Conservation (phyloP, 495 filamentous ascomycete genomes). For the Penicillium pulvis region DNA sequence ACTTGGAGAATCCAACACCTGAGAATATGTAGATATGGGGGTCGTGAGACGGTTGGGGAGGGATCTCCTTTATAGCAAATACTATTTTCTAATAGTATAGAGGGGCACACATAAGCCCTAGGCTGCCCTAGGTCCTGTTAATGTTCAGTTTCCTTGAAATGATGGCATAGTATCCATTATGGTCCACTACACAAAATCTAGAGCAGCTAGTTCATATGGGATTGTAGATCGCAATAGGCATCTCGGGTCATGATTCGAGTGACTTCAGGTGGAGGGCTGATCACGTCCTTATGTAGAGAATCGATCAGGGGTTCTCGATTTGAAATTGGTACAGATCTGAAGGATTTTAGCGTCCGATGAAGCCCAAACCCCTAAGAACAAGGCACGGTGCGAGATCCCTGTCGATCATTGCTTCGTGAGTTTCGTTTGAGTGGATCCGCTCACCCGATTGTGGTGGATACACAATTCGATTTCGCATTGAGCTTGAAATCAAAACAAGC, state of each 20-base stretch:
- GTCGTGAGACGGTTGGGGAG: background rate
- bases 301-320: background rate
- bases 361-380: background rate
- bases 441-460: background rate
- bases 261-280: background rate
- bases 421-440: background rate
- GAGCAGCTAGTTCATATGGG: background rate
- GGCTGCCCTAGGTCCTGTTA: background rate
- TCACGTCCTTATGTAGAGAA: background rate
- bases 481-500: no score
- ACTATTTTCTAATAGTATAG: no score
- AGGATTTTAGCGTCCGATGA: constrained; percentile 4
- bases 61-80: background rate
- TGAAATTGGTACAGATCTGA: background rate
- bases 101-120: no score
- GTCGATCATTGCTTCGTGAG: background rate
- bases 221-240: background rate
- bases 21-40: background rate
- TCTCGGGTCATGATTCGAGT: background rate
- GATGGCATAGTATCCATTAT: background rate
- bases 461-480: background rate
- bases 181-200: no score
- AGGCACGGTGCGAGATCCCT: background rate
- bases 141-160: background rate
- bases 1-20: background rate